A percentile compares a stretch with the other conserved stretches of the same genome.
These are phyloP conservation scores for Ogataea hybrid DNA, from an alignment of 1,139 yeast genomes.

Conservation along the genomic window DNA sequence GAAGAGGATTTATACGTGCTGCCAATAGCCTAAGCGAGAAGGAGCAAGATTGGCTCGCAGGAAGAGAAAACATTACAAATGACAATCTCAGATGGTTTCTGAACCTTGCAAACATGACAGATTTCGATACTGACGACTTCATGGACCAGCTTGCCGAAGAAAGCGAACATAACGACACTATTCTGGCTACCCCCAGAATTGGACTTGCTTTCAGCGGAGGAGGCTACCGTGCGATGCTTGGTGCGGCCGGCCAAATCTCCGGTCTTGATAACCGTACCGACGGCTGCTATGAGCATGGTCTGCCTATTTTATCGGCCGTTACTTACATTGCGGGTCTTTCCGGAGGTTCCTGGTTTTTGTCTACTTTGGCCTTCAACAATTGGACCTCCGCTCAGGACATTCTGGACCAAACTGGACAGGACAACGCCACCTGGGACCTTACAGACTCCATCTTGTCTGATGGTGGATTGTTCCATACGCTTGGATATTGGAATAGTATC, in stretches of 20 bases:
- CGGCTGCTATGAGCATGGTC: slow-evolving; percentile 55
- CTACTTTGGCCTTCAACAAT: slow-evolving; percentile 76
- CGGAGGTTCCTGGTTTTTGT: slow-evolving; percentile 87
- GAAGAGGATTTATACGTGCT: slow-evolving; percentile 32
- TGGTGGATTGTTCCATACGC: slow-evolving; percentile 66
- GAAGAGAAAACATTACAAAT: slow-evolving; percentile 52
- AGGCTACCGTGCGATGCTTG: slow-evolving; percentile 87
- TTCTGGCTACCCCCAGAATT: slow-evolving; percentile 35
- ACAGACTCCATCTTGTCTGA: slow-evolving; percentile 59
- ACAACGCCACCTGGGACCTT: slow-evolving; percentile 66
- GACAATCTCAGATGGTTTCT: slow-evolving; percentile 56
- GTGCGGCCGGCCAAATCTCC: slow-evolving; percentile 84
- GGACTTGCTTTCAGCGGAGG: slow-evolving; percentile 90
- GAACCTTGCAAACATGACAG: slow-evolving; percentile 53
- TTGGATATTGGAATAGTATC: slow-evolving; percentile 53
- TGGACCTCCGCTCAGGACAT: slow-evolving; percentile 71
- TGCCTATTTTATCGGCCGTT: slow-evolving; percentile 78
- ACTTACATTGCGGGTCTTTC: slow-evolving; percentile 79
- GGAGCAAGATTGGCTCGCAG: slow-evolving; percentile 42
- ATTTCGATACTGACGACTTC: slow-evolving; percentile 53
- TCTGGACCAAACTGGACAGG: slow-evolving; percentile 38
- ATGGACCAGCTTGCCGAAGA: slow-evolving; percentile 32
- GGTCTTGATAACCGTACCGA: slow-evolving; percentile 76
- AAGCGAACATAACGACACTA: slow-evolving; percentile 23
- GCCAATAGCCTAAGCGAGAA: slow-evolving; percentile 37